These are phyloP conservation scores for Cryptosporidium felis DNA, from an alignment of 169 alveolate genomes.

Conservation along the genomic window DNA sequence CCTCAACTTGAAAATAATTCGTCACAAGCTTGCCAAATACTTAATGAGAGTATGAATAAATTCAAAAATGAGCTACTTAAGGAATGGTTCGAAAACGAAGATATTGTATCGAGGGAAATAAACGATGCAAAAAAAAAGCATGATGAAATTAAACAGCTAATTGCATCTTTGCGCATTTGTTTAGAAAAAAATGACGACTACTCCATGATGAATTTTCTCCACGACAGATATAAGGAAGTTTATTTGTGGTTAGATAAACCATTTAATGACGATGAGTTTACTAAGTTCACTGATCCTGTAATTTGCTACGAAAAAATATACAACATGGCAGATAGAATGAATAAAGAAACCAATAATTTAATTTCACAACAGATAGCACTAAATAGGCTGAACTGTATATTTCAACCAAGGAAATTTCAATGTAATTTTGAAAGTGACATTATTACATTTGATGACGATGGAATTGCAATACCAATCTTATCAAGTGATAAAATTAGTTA, in stretches of 20 bases:
- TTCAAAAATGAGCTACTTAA: slow-evolving; percentile 41
- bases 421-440: slow-evolving; percentile 64
- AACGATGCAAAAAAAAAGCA: slow-evolving; percentile 44
- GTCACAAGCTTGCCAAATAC: slow-evolving; percentile 48
- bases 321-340: slow-evolving; percentile 54
- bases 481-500: slow-evolving; percentile 61
- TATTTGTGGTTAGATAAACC: slow-evolving; percentile 59
- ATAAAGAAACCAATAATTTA: slow-evolving; percentile 30
- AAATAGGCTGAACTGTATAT: slow-evolving; percentile 46
- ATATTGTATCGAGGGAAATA: slow-evolving; percentile 54
- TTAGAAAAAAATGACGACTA: slow-evolving; percentile 50
- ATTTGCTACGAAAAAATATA: slow-evolving; percentile 42
- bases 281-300: slow-evolving; percentile 61
- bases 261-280: slow-evolving; percentile 17
- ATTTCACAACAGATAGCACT: slow-evolving; percentile 61
- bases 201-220: slow-evolving; percentile 58
- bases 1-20: slow-evolving; percentile 51
- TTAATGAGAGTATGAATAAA: slow-evolving; percentile 1
- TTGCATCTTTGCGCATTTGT: not conserved
- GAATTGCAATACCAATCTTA: slow-evolving; percentile 54
- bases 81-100: slow-evolving; percentile 65
- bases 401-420: slow-evolving; percentile 72
- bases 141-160: slow-evolving; percentile 48
- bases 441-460: slow-evolving; percentile 68
- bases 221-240: slow-evolving; percentile 54